Conservation (phyloP, 768 basidiomycete genomes). For the Suillus discolor region DNA sequence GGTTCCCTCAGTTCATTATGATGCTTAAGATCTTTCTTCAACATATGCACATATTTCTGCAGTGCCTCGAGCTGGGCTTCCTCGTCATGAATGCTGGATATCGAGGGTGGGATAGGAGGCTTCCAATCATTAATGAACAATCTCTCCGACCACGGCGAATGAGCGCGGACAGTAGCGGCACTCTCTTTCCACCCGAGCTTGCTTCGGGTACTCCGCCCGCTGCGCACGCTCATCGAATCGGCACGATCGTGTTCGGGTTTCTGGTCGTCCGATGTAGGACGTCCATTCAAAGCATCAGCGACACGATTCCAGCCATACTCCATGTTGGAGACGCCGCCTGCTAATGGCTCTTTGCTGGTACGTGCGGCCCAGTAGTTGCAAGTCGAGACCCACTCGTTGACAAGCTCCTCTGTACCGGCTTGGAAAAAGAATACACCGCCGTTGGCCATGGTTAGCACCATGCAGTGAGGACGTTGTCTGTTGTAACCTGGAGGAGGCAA, state of each 20-base stretch:
- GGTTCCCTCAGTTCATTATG: constrained; percentile 86
- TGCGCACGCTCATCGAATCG: constrained; percentile 74
- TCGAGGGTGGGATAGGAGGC: constrained; percentile 80
- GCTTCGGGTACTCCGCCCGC: constrained; percentile 73
- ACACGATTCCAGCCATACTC: constrained; percentile 98
- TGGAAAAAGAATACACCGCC: constrained; percentile 98
- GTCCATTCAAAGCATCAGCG: constrained; percentile 51
- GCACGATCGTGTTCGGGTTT: constrained; percentile 46
- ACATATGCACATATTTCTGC: constrained; percentile 71
- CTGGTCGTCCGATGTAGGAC: constrained; percentile 62
- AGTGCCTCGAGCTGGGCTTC: constrained; percentile 91
- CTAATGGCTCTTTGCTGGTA: constrained; percentile 91
- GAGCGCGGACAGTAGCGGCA: constrained; percentile 61
- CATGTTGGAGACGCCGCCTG: constrained; percentile 98
- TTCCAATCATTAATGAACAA: constrained; percentile 93
- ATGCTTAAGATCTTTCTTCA: constrained; percentile 78
- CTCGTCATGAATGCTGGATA: constrained; percentile 87
- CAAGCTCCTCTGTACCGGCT: constrained; percentile 97
- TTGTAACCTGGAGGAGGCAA: constrained; percentile 93
- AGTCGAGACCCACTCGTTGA: constrained; percentile 97
- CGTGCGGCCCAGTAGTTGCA: constrained; percentile 99
- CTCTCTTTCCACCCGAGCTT: constrained; percentile 76
- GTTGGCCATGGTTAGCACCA: constrained; percentile 87
- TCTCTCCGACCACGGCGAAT: constrained; percentile 78
- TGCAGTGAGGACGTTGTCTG: constrained; percentile 88